Percentiles rank a stretch among this genome's conserved stretches.
Evolutionary conservation across 768 basidiomycete species (phyloP).

Genomic region (Tubosaeta sp.): DNA sequence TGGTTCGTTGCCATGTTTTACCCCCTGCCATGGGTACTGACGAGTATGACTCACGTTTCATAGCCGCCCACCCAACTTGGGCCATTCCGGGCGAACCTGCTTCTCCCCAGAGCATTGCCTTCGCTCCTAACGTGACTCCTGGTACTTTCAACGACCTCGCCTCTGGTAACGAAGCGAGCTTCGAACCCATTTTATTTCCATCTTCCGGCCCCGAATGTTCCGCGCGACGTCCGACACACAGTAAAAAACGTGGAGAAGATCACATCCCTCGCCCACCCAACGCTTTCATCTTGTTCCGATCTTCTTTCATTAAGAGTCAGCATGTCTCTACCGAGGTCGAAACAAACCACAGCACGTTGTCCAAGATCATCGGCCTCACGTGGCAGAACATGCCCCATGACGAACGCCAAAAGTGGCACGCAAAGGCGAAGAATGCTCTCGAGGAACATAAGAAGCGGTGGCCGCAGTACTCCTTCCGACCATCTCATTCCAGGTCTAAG

Average conservation of each 20-base stretch:
- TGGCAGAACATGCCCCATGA: conserved; percentile 75
- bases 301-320: conserved; percentile 74
- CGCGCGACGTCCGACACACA: conserved; percentile 48
- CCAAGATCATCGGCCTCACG: conserved; percentile 80
- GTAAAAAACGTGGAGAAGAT: conserved; percentile 67
- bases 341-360: conserved; percentile 78
- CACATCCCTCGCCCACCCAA: conserved; percentile 84
- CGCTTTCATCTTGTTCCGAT: conserved; percentile 84
- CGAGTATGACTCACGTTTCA: conserved; percentile 11
- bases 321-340: conserved; percentile 75
- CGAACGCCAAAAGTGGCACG: conserved; percentile 76
- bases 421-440: conserved; percentile 66
- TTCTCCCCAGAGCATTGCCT: conserved; percentile 42
- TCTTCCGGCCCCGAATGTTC: conserved; percentile 33
- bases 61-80: conserved; percentile 46
- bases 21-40: conserved; percentile 4
- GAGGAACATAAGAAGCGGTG: conserved; percentile 69
- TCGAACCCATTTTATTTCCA: conserved; percentile 58
- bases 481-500: conserved; percentile 42
- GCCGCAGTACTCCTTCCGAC: conserved; percentile 73
- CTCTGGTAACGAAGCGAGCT: conserved; percentile 31
- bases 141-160: conserved; percentile 51
- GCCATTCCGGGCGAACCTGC: conserved; percentile 39
- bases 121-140: conserved; percentile 56
- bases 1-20: conserved; percentile 26